Percentiles rank a stretch among this genome's conserved stretches.
Conservation (phyloP, 768 basidiomycete species). For the Saitozyma podzolica region DNA sequence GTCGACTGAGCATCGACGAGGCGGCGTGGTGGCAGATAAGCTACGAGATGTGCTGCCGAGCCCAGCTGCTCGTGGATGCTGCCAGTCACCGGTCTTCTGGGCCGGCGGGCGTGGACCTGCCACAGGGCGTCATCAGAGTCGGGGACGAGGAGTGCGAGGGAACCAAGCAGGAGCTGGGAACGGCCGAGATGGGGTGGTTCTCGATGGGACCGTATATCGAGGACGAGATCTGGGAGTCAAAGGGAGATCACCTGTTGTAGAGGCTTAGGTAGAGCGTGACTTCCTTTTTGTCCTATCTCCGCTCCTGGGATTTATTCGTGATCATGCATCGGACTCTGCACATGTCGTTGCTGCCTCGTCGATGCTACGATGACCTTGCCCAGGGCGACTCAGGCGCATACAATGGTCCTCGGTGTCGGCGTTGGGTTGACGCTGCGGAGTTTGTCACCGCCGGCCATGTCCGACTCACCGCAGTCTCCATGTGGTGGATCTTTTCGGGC, state of each 20-base stretch:
- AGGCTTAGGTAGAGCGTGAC: too few species aligned
- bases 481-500: too few species aligned
- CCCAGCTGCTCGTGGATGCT: constrained; percentile 33
- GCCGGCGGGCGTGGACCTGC: constrained; percentile 2
- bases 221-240: constrained; percentile 26
- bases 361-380: too few species aligned
- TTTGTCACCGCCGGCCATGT: too few species aligned
- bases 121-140: constrained; percentile 12
- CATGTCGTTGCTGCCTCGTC: too few species aligned
- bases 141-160: constrained; percentile 26
- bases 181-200: constrained; percentile 36
- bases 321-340: too few species aligned
- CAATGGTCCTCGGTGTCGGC: too few species aligned
- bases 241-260: constrained; percentile 25
- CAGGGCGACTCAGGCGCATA: too few species aligned
- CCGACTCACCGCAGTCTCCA: too few species aligned
- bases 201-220: constrained; percentile 28
- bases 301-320: too few species aligned
- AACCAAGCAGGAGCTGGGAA: constrained; percentile 32
- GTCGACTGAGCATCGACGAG: constrained; percentile 33
- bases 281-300: too few species aligned
- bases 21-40: constrained; percentile 42
- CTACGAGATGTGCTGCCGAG: constrained; percentile 35
- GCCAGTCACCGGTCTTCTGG: constrained; percentile 19
- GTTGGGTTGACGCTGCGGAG: too few species aligned